Evolutionary conservation across 192 early-diverging fungal genomes (phyloP), one percentile per base, ranked within the genome.

Genomic region (Umbelopsis isabellina): DNA sequence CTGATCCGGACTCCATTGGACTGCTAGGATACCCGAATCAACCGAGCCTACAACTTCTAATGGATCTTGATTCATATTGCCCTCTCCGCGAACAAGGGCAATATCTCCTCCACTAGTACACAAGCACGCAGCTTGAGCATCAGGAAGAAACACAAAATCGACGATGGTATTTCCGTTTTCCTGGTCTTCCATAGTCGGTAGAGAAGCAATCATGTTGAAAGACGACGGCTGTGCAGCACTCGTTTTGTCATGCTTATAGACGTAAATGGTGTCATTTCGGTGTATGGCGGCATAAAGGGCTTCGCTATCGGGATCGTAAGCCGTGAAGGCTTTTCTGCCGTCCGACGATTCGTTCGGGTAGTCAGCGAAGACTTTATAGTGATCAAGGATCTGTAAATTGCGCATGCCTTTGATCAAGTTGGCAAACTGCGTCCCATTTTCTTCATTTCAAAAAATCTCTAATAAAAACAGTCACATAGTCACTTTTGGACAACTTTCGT

Each of bases 1-100:
- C 65, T 91, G 88, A 73, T 98, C 96, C 15, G 95, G 95, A 81
- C 91, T 93, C 95, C 92, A 96, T 45, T 77, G 81, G 80, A 92
- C 88, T 61, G 83, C 82, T 23, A 78, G 70, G 27, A 96, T 89
- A 15, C 92, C 92, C 15, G 83, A 81, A 68, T 94, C 94, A 2
- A 95, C 87, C 22, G 81, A 78, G 22, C 94, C 94, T 4, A 95
- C 90, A 46, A 86, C 74, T 64, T 90, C 88, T 44, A 82, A 81
- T 9, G 72, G 70, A 46, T 80, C 67, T 84, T 10, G 74, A 41
- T 65, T 83, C 82, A 35, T 73, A 78, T 16, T 41, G 6, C 68
- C 41, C 33, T 78, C 76, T 50, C 79, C 75, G 69, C 75, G 74
- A 33, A 85, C 72, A 22, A 86, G 75, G 22, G 83, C 78, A 51